Evolutionary conservation across 306 rosid genomes (phyloP), one percentile per base, ranked within the genome.

Genomic region (Vigna reflexopilosa): DNA sequence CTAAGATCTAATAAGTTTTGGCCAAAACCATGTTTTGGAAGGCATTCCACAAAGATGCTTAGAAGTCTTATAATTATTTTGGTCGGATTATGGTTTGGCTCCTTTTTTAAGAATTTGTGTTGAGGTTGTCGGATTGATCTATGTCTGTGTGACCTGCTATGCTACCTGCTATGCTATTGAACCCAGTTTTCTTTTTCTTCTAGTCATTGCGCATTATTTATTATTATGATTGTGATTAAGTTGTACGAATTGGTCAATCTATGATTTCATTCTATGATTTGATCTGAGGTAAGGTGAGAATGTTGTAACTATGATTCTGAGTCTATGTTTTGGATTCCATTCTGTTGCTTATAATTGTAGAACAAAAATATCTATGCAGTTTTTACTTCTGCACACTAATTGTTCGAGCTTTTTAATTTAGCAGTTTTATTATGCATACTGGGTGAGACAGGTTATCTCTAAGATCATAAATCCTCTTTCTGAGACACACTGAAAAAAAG

Each of bases 361-460:
- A 42, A 19, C n/a, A 15, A 44, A 3, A 56, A 49, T 32, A 22
- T 57, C 15, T 84, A 19, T 67, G 63, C 51, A 44, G 19, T 17
- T 54, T 61, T 72, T 72, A 22, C 9, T 17, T 19, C 6, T 51
- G 4, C 16, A 45, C 50, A 14, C 17, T 1, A 49, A 14, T 50
- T 9, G 50, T 49, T 65, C 2, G 14, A 68, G 32, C 6, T 20
- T 72, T 71, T 76, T 14, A 16, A 4, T 44, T 72, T 56, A 65
- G 45, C 57, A 47, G 30, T 74, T 0, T 77, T 20, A 45, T 59
- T 9, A 9, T 42, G 64, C 26, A 1, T 26, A 3, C 47, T 73
- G 62, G 26, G 65, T 74, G 79, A 56, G 26, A 26, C 79, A 69
- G 86, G 73, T 42, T 73, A 48, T 56, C 49, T 77, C 48, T 48